Conservation (phyloP, 805 yeast genomes). For the Debaryomyces hansenii region DNA sequence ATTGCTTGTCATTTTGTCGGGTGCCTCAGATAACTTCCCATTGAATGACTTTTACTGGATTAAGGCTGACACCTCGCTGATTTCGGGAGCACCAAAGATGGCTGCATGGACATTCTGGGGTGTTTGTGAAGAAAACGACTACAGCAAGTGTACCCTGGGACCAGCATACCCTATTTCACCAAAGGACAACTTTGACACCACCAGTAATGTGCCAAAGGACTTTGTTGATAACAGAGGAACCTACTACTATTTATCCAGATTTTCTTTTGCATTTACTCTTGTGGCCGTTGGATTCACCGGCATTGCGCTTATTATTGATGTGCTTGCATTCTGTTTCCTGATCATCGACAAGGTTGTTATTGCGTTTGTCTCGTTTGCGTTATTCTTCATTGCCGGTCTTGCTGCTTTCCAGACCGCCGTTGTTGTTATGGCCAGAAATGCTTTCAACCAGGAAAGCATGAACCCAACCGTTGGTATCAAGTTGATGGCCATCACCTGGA, state of each 20-base stretch:
- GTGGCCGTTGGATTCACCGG: constrained; percentile 62
- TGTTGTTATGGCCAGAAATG: constrained; percentile 69
- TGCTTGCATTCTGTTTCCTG: constrained; percentile 57
- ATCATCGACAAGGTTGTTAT: constrained; percentile 56
- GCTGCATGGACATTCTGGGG: constrained; percentile 87
- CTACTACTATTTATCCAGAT: constrained; percentile 65
- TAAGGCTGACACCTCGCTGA: constrained; percentile 65
- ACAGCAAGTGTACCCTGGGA: constrained; percentile 49
- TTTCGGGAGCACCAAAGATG: constrained; percentile 47
- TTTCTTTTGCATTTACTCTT: constrained; percentile 62
- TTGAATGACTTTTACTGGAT: constrained; percentile 76
- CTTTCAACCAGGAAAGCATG: constrained; percentile 53
- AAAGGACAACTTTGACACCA: constrained; percentile 62
- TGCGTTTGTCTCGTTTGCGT: constrained; percentile 50
- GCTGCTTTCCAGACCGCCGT: constrained; percentile 76
- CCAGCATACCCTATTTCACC: constrained; percentile 92
- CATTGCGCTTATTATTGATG: constrained; percentile 55
- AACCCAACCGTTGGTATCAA: constrained; percentile 54
- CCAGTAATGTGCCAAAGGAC: constrained; percentile 50
- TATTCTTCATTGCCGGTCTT: constrained; percentile 58
- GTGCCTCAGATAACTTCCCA: constrained; percentile 57
- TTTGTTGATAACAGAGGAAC: constrained; percentile 56
- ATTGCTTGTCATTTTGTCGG: constrained; percentile 68
- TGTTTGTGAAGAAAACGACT: constrained; percentile 58
- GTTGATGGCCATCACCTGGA: constrained; percentile 68